Evolutionary conservation across 1,284 basidiomycete genomes (phyloP), one percentile per base, ranked within the genome.

Genomic region (Inonotus hispidus): DNA sequence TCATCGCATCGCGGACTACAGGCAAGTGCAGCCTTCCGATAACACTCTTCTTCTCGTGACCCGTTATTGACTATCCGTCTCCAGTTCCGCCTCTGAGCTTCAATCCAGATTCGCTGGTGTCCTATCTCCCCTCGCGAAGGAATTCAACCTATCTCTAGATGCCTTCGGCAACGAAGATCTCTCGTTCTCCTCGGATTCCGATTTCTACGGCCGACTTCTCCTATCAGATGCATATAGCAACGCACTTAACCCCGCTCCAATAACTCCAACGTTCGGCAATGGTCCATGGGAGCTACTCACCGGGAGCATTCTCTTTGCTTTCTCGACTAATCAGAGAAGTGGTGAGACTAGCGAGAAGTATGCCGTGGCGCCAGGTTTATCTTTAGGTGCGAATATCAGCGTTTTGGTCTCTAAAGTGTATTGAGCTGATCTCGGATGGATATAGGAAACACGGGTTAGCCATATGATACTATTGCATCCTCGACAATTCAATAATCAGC

Each of bases 301-400:
- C 13, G 81, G 79, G 1, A 82, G 77, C 3, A 81, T 84, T 66
- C 75, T 75, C 58, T 73, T 75, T 1, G 74, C 77, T 2, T 54
- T 71, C 50, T 21, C 39, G 67, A 63, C 62, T 5, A 69, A 72
- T 38, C 64, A 70, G 64, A 65, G 60, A 38, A 53, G 60, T 14
- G 59, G 59, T 21, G 27, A 56, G 19, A 64, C 61, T 4, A 68
- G 66, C 14, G 64, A 66, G 21, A 66, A 74, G 23, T 71, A 77
- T 19, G 69, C 77, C 46, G 75, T 82, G 1, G 73, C 74, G 1
- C 79, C 79, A 1, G 68, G 67, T 14, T 69, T 77, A 3, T 73
- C 76, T 67, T 68, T 71, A 27, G 78, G 75, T 72, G 72, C 68
- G 76, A 10, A 13, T 35, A 2, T 32, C 32, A 32, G 8, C 32